These are phyloP conservation scores for Massarina eburnea DNA, from an alignment of 2,329 filamentous ascomycete species.

Conservation along the genomic window DNA sequence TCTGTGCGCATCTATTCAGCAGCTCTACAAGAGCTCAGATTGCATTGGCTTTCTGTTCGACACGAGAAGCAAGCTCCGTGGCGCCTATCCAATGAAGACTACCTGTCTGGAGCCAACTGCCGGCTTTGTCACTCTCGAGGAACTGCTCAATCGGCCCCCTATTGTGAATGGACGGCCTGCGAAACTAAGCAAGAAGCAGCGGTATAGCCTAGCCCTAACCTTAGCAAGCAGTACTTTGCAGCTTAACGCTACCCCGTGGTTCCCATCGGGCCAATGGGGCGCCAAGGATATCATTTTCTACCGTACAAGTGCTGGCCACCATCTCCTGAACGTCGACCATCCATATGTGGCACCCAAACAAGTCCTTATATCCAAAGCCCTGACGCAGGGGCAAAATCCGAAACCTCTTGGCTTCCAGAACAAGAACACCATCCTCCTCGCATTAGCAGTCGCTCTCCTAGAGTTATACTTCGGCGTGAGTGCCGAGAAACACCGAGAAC, in stretches of 20 bases:
- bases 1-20: slow-evolving; percentile 37
- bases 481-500: slow-evolving; percentile 31
- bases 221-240: slow-evolving; percentile 40
- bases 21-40: slow-evolving; percentile 22
- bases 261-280: slow-evolving; percentile 34
- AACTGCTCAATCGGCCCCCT: slow-evolving; percentile 30
- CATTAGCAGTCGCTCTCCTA: slow-evolving; percentile 36
- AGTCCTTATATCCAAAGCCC: slow-evolving; percentile 8
- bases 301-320: slow-evolving; percentile 16
- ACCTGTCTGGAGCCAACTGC: slow-evolving; percentile 12
- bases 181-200: slow-evolving; percentile 39
- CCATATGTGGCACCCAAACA: slow-evolving; percentile 32
- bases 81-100: slow-evolving; percentile 27
- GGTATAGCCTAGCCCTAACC: slow-evolving; percentile 39
- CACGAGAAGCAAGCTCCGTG: slow-evolving; percentile 32
- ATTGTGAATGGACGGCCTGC: slow-evolving; percentile 25
- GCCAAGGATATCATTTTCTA: slow-evolving; percentile 39
- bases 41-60: slow-evolving; percentile 40
- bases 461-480: slow-evolving; percentile 42
- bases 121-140: slow-evolving; percentile 34
- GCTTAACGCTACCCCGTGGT: slow-evolving; percentile 41
- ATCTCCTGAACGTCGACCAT: slow-evolving; percentile 31
- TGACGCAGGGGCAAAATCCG: not conserved
- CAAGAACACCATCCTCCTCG: slow-evolving; percentile 39
- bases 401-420: slow-evolving; percentile 27